Conservation (phyloP, 1,139 yeast genomes). For the Pichia sp. region DNA sequence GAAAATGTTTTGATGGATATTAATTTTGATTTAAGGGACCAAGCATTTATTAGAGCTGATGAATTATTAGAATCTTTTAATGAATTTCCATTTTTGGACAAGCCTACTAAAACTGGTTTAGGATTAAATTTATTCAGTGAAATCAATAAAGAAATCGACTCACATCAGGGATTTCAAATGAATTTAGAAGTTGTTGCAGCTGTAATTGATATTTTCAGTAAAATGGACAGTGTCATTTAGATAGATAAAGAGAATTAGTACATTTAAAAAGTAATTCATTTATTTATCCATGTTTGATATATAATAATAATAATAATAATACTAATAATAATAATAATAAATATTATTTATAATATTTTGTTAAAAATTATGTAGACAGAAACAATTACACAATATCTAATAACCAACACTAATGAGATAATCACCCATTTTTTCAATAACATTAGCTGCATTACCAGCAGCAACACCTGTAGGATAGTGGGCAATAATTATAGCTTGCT, state of each 20-base stretch:
- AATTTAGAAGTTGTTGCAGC: conserved; percentile 90
- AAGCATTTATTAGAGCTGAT: conserved; percentile 89
- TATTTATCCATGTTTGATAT: not conserved
- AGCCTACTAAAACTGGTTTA: conserved; percentile 57
- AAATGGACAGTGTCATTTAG: conserved; percentile 43
- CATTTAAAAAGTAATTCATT: not conserved
- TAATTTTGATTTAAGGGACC: conserved; percentile 85
- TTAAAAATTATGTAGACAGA: not conserved
- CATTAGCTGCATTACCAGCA: conserved; percentile 91
- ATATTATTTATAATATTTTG: not conserved
- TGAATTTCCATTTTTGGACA: conserved; percentile 72
- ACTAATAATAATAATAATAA: too few relatives aligned
- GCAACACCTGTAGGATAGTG: conserved; percentile 88
- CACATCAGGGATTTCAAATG: conserved; percentile 51
- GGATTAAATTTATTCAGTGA: conserved; percentile 73
- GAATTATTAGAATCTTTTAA: conserved; percentile 77
- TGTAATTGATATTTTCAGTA: conserved; percentile 56
- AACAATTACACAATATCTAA: conserved; percentile 30
- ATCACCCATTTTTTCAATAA: conserved; percentile 93
- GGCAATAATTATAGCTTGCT: conserved; percentile 87
- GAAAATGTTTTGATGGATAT: conserved; percentile 79
- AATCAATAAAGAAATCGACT: conserved; percentile 59
- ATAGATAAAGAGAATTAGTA: not conserved
- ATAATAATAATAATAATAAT: too few relatives aligned
- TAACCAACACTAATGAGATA: conserved; percentile 84